Evolutionary conservation across 148 eudicot species (phyloP), one percentile per base, ranked within the genome.

Genomic region (Heliamphora exappendiculata): DNA sequence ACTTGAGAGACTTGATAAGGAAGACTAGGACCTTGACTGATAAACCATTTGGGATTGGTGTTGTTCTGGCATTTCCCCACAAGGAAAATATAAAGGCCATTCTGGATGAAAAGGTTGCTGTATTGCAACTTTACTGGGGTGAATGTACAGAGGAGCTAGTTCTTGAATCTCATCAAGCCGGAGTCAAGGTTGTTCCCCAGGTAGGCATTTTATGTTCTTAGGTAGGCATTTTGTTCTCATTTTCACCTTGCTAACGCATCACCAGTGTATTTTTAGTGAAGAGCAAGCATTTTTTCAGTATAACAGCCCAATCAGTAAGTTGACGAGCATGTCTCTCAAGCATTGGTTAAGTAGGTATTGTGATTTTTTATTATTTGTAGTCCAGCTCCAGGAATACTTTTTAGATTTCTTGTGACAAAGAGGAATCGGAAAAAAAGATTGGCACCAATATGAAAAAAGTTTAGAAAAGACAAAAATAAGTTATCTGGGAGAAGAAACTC

Each of bases 151-250:
- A 91, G 72, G 96, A 92, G 58, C 84, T 92, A 44, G 92, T 94
- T 34, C 75, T 28, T 73, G 78, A 81, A 86, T 96, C 96, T 79
- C 98, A 92, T 85, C 81, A 79, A 78, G 96, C 92, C 26, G 96
- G 96, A 34, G 94, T 94, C 51, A 94, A 88, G 82, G 89, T 94
- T 82, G 91, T 94, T 86, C 97, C 94, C 50, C 98, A 94, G 77
- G 98, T 94, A 83, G 79, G 82, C 77, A 9, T 54, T 50, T 17
- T 58, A 17, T 44, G 55, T n/a, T n/a, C n/a, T n/a, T n/a, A 94
- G 77, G 98, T 94, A 83, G 79, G 82, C 77, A 9, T 54, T 50
- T 17, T 58, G 13, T 44, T 49, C 50, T 10, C 29, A 19, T 34
- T 59, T 57, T 53, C 34, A 20, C 19, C 42, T 13, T 33, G 1